Evolutionary conservation across 176 grass and related monocot genomes (phyloP).

Genomic region (Eleusine indica): DNA sequence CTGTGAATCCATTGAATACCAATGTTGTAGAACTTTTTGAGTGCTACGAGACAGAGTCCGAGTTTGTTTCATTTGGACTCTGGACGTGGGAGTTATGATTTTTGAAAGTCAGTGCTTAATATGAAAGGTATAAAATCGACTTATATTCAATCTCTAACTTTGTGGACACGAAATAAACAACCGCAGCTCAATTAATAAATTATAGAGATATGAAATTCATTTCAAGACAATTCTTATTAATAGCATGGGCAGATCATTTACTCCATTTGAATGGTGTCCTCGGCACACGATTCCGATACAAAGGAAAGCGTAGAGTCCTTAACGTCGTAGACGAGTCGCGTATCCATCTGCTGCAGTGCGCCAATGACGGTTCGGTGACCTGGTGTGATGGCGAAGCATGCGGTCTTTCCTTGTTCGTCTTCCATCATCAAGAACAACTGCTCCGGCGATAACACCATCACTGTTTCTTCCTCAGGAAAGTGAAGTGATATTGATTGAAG

Average conservation of each 20-base stretch:
- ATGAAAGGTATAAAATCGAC: too few species aligned
- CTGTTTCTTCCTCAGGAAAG: background rate
- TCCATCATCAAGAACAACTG: constrained; percentile 11
- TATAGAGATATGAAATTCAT: too few species aligned
- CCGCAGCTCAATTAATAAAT: too few species aligned
- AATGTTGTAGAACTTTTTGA: too few species aligned
- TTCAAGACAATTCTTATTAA: too few species aligned
- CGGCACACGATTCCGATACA: background rate
- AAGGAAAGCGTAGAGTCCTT: background rate
- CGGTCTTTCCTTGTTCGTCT: background rate
- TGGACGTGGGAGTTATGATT: too few species aligned
- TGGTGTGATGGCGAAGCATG: background rate
- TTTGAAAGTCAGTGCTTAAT: too few species aligned
- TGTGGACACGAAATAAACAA: too few species aligned
- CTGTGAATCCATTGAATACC: too few species aligned
- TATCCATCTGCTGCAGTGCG: constrained; percentile 19
- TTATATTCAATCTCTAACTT: too few species aligned
- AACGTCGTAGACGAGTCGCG: background rate
- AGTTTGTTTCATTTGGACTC: too few species aligned
- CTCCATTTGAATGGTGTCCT: background rate
- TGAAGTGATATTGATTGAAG: background rate
- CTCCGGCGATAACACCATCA: background rate
- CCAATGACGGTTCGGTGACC: background rate
- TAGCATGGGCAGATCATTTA: background rate
- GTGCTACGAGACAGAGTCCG: too few species aligned